Evolutionary conservation across 805 yeast genomes (phyloP), one percentile per base, ranked within the genome.

Genomic region (Blastobotrys attinorum): DNA sequence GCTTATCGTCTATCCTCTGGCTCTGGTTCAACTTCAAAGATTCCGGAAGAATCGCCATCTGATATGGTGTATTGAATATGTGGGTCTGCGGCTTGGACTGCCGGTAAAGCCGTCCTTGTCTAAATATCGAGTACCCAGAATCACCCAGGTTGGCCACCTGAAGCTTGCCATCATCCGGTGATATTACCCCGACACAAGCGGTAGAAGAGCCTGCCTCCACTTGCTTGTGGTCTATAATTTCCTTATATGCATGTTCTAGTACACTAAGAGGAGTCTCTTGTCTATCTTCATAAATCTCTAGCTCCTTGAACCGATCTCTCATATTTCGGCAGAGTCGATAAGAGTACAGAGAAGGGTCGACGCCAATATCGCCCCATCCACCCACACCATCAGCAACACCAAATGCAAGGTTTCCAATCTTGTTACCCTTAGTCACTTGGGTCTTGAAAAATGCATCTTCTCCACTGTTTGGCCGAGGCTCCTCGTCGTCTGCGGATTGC

Each of bases 191-290:
- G 41, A 83, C 72, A 55, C 96, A 85, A 2, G 94, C 87, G 1
- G 98, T 90, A 1, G 97, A 87, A 15, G 96, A 92, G 2, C 98
- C 98, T 23, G 89, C 94, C 58, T 79, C 74, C 4, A 83, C 94
- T 23, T 70, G 69, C 0, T 80, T 78, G 11, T 75, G 76, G 1
- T 60, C 50, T 43, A 67, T 61, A 8, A 88, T 71, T 29, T 71
- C 64, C 1, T 65, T 56, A 55, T 77, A 90, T 0, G 95, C 82
- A 13, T 59, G 37, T 1, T 64, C 62, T 21, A 90, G 68, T 35
- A 88, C 61, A 10, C 59, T 58, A 52, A 65, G 69, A 3, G 79
- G 83, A 25, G 64, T 47, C 3, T 57, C 34, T 7, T 36, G 32
- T 3, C 42, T 42, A 17, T 39, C 37, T 6, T 15, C 15, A 22